Base-by-base conservation (phyloP, 2,329 filamentous ascomycete genomes). In the Lachnellula hyalina region DNA sequence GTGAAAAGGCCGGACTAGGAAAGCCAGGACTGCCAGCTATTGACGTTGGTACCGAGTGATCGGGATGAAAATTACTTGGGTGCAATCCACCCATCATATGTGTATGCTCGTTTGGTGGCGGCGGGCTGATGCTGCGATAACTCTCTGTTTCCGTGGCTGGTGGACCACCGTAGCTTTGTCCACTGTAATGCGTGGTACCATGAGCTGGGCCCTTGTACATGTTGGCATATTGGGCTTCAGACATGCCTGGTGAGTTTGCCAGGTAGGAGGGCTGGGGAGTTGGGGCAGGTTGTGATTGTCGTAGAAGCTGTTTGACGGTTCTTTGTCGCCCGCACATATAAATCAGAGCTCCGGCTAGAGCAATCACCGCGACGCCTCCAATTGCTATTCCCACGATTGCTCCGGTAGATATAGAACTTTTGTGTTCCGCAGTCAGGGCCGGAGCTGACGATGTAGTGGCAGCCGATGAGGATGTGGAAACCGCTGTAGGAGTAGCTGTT, bases 321-420 rank as follows among this genome's bases (percentile, higher is more conserved):
- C 55, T 55, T 21, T 61, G 59, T 12, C 63, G 67, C 19, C 75
- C 76, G 68, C 72, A 75, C 48, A 76, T 67, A 65, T 77, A 80
- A 50, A 79, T 59, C 65, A 77, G 74, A n/a, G 70, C 72, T 8
- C 74, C 75, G 4, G 70, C 70, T 41, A 75, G 71, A 48, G 78
- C 61, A 17, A 78, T 65, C 38, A 79, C 68, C 47, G 54, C 58
- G 12, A 61, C 34, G 1, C 51, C 54, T 23, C 82, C 82, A 25
- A 86, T 73, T 0, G 73, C 75, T 23, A 86, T 83, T 1, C 83
- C 84, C 1, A 79, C 82, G 28, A 86, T 85, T 2, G 77, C 78
- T 4, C 81, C 81, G 0, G 68, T 55, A 25, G 72, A 71, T 23
- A 54, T 15, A 23, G 42, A 25, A 25, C 45, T 35, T 44, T 21